Evolutionary conservation across 2,329 filamentous ascomycete genomes (phyloP), one percentile per base, ranked within the genome.

Genomic region (Chrysoporthe puriensis): DNA sequence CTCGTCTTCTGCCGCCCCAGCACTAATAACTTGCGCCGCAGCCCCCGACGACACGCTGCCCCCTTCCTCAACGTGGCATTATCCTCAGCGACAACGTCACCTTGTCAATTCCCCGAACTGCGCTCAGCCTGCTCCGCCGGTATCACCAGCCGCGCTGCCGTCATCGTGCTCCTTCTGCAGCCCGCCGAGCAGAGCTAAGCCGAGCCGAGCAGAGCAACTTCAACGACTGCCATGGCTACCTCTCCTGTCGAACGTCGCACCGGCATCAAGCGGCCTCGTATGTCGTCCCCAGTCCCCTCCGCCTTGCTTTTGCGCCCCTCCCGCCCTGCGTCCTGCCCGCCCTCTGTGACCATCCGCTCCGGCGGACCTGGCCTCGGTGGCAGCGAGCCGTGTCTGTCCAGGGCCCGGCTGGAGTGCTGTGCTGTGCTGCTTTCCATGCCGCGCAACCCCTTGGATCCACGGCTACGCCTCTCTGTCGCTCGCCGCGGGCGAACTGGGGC

Each of bases 191-290:
- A 34, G 32, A 54, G 50, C 21, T 32, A 14, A 7, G 21, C 21
- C 26, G 11, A 54, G 9, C 57, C n/a, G 57, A 43, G 21, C 58
- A 43, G 46, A 18, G 36, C 50, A 58, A 64, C 34, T 2, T 40
- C 18, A 8, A 8, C 34, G 13, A 36, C 46, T 58, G 63, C 14
- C 59, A 68, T 68, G 67, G 42, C 67, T 56, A 43, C 66, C 44
- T 66, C 67, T 60, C 58, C 67, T 48, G 14, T 64, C 50, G 79
- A 82, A 71, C 77, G 74, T 70, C 79, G 79, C 64, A 74, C 77
- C 69, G 80, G 80, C 70, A 76, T 80, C 32, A 82, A 82, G 74
- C 77, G 80, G 70, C 80, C 80, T 68, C 78, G 80, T 82, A 80
- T 78, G 79, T 74, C 40, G 16, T 26, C 13, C 26, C 34, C 59